Base-by-base conservation (phyloP, 208 protist genomes). In the Trypanosoma grayi region DNA sequence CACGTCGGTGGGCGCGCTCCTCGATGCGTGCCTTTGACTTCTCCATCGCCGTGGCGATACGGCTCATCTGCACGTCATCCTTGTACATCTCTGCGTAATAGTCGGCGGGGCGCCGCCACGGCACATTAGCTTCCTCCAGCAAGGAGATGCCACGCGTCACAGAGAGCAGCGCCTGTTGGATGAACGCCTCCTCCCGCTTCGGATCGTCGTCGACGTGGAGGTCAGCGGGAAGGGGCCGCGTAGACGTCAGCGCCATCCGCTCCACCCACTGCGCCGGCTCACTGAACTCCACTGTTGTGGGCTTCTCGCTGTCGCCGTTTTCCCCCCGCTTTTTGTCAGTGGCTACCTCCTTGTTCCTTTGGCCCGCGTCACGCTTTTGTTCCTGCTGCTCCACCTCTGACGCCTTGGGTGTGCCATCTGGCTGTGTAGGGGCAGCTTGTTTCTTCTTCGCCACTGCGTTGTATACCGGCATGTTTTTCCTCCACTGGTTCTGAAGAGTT, bases 1-100 rank as follows among this genome's bases (percentile, higher is more conserved):
- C 76, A 56, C 87, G 85, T 37, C 83, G 81, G 68, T 93, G 85
- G 25, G 86, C 85, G 50, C 87, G 90, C 1, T 73, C 76, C 72
- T 93, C 84, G 24, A 93, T 81, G 56, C 81, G 79, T 4, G 83
- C 67, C 77, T 93, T 92, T 27, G 85, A 85, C 10, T 73, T 81
- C 62, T 92, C 85, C 75, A 96, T 93, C 9, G 87, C 85, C 48
- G 85, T 76, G 24, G 81, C 86, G 61, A 96, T 88, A 48, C 97
- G 92, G 56, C 78, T 81, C 95, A 98, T 98, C 72, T 98, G 94
- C 28, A 92, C 72, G 65, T 98, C 97, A 50, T 77, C 83, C 75
- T 98, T 98, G 66, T 92, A 88, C 95, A 98, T 98, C 70, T 98
- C 97, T 7, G 95, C 95, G 77, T 97, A 98, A 77, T 96, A 98